Base-by-base conservation (phyloP, 2,329 filamentous ascomycete species). In the Scortechinia acanthostroma region DNA sequence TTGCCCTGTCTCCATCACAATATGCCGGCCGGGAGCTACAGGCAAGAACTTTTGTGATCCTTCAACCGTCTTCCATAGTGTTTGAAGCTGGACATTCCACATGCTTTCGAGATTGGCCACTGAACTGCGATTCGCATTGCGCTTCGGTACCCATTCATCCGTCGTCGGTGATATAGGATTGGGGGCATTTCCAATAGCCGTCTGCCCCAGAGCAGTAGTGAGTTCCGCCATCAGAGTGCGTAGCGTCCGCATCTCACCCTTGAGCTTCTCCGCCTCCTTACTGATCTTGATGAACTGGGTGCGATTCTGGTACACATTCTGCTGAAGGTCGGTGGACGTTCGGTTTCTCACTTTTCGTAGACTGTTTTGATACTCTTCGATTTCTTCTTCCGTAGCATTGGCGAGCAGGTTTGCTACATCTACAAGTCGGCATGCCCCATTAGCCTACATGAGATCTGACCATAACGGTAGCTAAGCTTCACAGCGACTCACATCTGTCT, bases 201-300 rank as follows among this genome's bases (percentile, higher is more conserved):
- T 58, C 60, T 16, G 64, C 62, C 2, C 67, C 62, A 48, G 63
- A 60, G 20, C 59, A 56, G 42, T 65, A 61, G 3, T 87, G 43
- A 88, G 68, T 50, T 88, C 84, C 3, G 80, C 75, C 78, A 88
- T 86, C 35, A 88, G 67, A 42, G 76, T 76, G 22, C 80, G 73
- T 3, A 88, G 70, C 3, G 80, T 82, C 33, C 78, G 73, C 83
- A 88, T 87, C 57, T 88, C 84, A 43, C 75, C 76, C 58, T 87
- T 88, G 40, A 88, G 72, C 60, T 86, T 86, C 58, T 88, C 84
- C 3, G 84, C 85, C 63, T 88, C 84, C 61, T 87, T 86, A 50
- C 82, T 86, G 60, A 88, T 88, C 58, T 83, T 84, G 64, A 88
- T 87, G 56, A 88, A 88, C 50, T 88, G 83, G 0, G 82, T 86